phyloP scores from a whole-genome alignment of 169 alveolate genomes.

The Amoebophrya sp. region DNA sequence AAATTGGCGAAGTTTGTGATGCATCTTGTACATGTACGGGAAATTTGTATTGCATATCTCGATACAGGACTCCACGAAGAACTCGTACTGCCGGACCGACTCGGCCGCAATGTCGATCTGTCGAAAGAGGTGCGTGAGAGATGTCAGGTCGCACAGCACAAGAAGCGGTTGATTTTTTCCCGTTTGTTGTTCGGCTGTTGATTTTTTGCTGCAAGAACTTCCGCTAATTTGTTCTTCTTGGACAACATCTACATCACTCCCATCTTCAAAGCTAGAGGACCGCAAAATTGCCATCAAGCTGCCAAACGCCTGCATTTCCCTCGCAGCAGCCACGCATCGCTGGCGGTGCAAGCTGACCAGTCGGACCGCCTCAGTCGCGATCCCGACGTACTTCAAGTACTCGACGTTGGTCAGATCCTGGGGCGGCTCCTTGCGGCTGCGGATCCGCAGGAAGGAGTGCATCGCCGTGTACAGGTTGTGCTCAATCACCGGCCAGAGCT shows the following conservation, averaged over 20 bases:
- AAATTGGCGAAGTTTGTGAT: too few species aligned
- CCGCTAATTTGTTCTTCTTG: not conserved
- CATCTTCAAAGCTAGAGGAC: too few species aligned
- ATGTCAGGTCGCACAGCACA: not conserved
- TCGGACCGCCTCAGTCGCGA: not conserved
- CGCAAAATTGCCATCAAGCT: not conserved
- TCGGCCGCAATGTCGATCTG: not conserved
- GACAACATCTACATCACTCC: too few species aligned
- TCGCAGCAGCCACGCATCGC: not conserved
- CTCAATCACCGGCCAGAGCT: not conserved
- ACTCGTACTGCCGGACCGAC: not conserved
- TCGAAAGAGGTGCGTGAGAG: not conserved
- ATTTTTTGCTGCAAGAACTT: too few species aligned
- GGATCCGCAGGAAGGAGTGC: not conserved
- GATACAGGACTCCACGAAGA: not conserved
- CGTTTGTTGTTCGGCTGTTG: too few species aligned
- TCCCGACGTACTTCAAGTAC: not conserved
- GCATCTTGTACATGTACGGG: too few species aligned
- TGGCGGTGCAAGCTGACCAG: not conserved
- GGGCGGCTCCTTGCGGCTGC: constrained; percentile 7
- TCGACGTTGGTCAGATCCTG: not conserved
- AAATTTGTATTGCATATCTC: too few species aligned
- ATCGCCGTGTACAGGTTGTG: not conserved
- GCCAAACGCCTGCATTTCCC: not conserved
- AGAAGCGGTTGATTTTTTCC: too few species aligned